These are phyloP conservation scores for Mimosa bimucronata DNA, from an alignment of 306 rosid genomes.

Conservation along the genomic window DNA sequence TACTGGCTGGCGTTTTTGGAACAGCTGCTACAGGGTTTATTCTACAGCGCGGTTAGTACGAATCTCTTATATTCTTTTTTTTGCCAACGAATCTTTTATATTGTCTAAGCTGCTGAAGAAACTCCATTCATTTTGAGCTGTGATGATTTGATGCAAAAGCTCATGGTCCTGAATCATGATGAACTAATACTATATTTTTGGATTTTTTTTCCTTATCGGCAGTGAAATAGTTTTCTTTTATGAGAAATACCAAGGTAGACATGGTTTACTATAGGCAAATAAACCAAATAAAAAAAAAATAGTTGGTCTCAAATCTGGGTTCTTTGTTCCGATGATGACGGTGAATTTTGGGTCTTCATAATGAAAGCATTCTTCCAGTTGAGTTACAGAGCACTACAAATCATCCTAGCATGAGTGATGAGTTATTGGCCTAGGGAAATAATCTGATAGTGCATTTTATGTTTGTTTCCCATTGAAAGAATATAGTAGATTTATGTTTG, in stretches of 20 bases:
- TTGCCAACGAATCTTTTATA: constrained; percentile 20
- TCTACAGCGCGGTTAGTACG: constrained; percentile 78
- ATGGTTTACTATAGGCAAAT: not conserved
- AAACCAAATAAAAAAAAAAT: not conserved
- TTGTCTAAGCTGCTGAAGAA: constrained; percentile 19
- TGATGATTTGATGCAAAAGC: not conserved
- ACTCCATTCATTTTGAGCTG: constrained; percentile 3
- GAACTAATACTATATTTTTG: too few species aligned
- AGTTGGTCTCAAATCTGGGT: not conserved
- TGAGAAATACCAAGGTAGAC: not conserved
- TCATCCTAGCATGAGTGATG: constrained; percentile 10
- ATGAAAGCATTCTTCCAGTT: not conserved
- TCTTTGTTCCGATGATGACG: not conserved
- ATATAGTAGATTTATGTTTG: not conserved
- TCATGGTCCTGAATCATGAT: too few species aligned
- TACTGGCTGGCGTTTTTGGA: constrained; percentile 99
- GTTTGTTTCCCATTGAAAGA: constrained; percentile 1
- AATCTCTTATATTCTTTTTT: too few species aligned
- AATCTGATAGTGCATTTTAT: too few species aligned
- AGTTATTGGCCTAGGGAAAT: constrained; percentile 13
- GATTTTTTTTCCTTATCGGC: not conserved
- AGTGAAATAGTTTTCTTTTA: not conserved
- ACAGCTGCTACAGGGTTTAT: constrained; percentile 98
- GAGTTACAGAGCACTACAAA: not conserved
- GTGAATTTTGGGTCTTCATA: not conserved